phyloP scores from a whole-genome alignment of 2,329 filamentous ascomycete species.

The Dryadomyces sulphureus region DNA sequence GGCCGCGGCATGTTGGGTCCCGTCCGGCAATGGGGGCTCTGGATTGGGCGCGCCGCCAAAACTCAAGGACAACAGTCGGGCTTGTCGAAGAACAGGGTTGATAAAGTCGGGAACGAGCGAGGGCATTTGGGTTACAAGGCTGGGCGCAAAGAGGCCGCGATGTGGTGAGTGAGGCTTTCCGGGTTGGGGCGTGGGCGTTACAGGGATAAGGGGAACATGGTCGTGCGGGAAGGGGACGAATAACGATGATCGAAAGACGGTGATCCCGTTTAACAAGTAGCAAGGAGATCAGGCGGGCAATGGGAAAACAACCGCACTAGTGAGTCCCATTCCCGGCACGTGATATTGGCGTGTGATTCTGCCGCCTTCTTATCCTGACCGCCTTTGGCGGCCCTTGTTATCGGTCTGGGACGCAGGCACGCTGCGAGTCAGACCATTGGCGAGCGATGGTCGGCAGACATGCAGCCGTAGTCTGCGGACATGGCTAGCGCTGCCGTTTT shows the following conservation, averaged over 20 bases:
- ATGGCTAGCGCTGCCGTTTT: neutral
- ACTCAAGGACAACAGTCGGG: slow-evolving; percentile 41
- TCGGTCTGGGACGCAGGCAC: neutral
- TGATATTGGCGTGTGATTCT: neutral
- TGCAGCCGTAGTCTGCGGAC: neutral
- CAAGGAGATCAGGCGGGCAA: neutral
- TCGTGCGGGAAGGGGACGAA: neutral
- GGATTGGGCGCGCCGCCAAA: slow-evolving; percentile 17
- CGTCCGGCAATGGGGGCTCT: slow-evolving; percentile 18
- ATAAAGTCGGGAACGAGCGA: slow-evolving; percentile 51
- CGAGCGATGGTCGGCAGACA: too few species aligned
- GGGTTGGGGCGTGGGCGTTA: too few species aligned
- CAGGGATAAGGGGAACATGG: neutral
- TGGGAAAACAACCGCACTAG: neutral
- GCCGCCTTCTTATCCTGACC: neutral
- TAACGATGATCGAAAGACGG: neutral
- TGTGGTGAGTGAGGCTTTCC: neutral
- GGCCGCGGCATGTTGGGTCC: slow-evolving; percentile 2
- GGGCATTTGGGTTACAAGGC: slow-evolving; percentile 30
- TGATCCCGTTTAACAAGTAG: neutral
- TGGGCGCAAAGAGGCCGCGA: neutral
- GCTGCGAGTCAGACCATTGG: neutral
- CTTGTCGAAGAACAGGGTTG: slow-evolving; percentile 51
- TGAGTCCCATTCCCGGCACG: neutral
- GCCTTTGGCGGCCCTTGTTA: neutral